These are phyloP conservation scores for Spinacia oleracea DNA, from an alignment of 179 eudicot genomes.

Conservation along the genomic window DNA sequence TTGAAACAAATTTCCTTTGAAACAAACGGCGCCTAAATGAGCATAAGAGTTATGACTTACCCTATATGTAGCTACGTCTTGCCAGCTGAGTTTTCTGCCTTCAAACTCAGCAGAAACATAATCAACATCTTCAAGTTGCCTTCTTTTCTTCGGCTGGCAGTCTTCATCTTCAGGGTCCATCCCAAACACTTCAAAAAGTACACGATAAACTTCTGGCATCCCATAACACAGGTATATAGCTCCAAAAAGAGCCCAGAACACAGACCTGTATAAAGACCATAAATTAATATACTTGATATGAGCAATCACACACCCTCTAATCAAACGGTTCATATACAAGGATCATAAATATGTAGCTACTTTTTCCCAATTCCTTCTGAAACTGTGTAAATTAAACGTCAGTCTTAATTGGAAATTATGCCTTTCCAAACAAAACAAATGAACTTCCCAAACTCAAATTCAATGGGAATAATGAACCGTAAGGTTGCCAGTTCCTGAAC, in stretches of 20 bases:
- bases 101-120: constrained; percentile 93
- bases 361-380: not conserved
- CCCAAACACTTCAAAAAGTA: constrained; percentile 98
- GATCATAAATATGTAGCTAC: not conserved
- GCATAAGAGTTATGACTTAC: constrained; percentile 37
- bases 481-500: not conserved
- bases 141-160: constrained; percentile 90
- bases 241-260: constrained; percentile 95
- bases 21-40: too few relatives aligned
- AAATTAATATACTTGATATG: not conserved
- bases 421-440: not conserved
- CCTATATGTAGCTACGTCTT: constrained; percentile 90
- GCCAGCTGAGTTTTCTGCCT: constrained; percentile 81
- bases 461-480: not conserved
- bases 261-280: constrained; percentile 58
- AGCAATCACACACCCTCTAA: not conserved
- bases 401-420: not conserved
- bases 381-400: not conserved
- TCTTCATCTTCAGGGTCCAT: constrained; percentile 97
- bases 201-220: constrained; percentile 98
- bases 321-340: not conserved
- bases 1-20: too few relatives aligned
- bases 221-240: constrained; percentile 97
- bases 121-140: constrained; percentile 97
- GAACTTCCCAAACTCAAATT: not conserved